Percentiles rank a stretch among this genome's conserved stretches.
These are phyloP conservation scores for Gossypioides kirkii DNA, from an alignment of 345 rosid genomes.

Conservation along the genomic window DNA sequence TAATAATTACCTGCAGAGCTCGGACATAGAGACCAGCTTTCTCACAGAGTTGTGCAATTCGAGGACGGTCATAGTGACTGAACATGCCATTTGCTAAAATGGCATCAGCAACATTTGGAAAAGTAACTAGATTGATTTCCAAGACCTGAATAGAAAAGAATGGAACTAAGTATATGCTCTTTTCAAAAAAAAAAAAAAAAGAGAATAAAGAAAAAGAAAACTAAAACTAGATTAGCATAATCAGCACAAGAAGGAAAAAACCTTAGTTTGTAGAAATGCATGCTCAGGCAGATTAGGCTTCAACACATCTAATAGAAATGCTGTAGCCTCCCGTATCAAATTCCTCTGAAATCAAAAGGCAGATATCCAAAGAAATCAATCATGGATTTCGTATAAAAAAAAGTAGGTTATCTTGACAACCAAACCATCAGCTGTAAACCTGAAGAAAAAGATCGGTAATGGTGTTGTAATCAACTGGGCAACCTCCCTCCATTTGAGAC, in stretches of 20 bases:
- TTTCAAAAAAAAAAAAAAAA: background rate
- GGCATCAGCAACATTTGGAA: slow-evolving; percentile 99
- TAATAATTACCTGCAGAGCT: slow-evolving; percentile 73
- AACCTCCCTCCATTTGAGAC: slow-evolving; percentile 99
- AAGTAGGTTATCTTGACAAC: background rate
- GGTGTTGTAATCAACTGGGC: slow-evolving; percentile 93
- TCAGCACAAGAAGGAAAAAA: slow-evolving; percentile 15
- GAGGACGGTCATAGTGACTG: slow-evolving; percentile 95
- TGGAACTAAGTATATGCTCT: background rate
- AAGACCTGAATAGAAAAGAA: slow-evolving; percentile 59
- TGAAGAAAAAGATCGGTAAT: slow-evolving; percentile 99
- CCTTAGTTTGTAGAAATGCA: slow-evolving; percentile 89
- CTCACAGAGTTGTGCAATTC: slow-evolving; percentile 97
- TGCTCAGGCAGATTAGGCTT: slow-evolving; percentile 96
- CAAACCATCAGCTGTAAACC: slow-evolving; percentile 35
- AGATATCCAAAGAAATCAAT: background rate
- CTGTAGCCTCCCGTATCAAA: slow-evolving; percentile 96
- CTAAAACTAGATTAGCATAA: background rate
- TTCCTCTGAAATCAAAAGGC: slow-evolving; percentile 56
- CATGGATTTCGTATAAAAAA: background rate
- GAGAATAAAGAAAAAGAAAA: background rate
- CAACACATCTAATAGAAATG: slow-evolving; percentile 90
- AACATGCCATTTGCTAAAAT: slow-evolving; percentile 97
- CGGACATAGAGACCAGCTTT: slow-evolving; percentile 93
- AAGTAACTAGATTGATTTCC: slow-evolving; percentile 97